These are phyloP conservation scores for Sporothrix euskadiensis DNA, from an alignment of 2,329 filamentous ascomycete genomes.

Conservation along the genomic window DNA sequence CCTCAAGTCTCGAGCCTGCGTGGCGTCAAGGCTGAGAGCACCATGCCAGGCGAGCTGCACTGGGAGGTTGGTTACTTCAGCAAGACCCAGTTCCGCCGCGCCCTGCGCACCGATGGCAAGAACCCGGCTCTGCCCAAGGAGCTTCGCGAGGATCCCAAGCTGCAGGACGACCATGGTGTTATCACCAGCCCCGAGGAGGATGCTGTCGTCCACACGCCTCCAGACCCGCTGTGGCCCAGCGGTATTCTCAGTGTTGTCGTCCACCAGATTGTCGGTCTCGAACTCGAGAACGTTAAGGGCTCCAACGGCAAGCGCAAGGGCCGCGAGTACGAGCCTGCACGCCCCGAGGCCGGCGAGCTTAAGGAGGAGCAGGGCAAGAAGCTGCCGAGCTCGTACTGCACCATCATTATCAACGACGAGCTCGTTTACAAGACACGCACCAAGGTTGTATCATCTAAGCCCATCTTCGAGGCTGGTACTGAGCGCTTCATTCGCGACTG, in stretches of 20 bases:
- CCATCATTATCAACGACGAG: conserved; percentile 85
- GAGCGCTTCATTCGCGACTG: conserved; percentile 93
- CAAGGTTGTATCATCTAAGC: conserved; percentile 90
- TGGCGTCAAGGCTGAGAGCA: conserved; percentile 78
- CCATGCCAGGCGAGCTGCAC: conserved; percentile 89
- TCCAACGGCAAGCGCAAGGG: conserved; percentile 79
- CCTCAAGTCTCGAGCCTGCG: conserved; percentile 80
- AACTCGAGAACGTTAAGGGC: conserved; percentile 87
- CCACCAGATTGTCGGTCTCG: conserved; percentile 93
- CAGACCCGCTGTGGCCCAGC: conserved; percentile 94
- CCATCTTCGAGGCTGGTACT: conserved; percentile 95
- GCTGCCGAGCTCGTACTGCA: conserved; percentile 90
- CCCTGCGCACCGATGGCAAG: conserved; percentile 83
- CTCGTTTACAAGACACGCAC: conserved; percentile 88
- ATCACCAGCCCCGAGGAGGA: conserved; percentile 75
- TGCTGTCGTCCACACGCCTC: conserved; percentile 83
- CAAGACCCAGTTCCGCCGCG: conserved; percentile 83
- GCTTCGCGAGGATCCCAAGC: conserved; percentile 69
- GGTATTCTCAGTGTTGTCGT: conserved; percentile 83
- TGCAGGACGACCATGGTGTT: conserved; percentile 85
- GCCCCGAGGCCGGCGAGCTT: conserved; percentile 75
- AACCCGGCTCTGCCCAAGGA: conserved; percentile 73
- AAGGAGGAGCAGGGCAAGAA: conserved; percentile 79
- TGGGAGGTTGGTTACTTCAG: conserved; percentile 97
- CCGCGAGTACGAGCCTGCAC: conserved; percentile 84